Percentiles rank a stretch among this genome's conserved stretches.
Conservation (phyloP, 2,329 filamentous ascomycete species). For the Immersiporthe knoxdaviesiana region DNA sequence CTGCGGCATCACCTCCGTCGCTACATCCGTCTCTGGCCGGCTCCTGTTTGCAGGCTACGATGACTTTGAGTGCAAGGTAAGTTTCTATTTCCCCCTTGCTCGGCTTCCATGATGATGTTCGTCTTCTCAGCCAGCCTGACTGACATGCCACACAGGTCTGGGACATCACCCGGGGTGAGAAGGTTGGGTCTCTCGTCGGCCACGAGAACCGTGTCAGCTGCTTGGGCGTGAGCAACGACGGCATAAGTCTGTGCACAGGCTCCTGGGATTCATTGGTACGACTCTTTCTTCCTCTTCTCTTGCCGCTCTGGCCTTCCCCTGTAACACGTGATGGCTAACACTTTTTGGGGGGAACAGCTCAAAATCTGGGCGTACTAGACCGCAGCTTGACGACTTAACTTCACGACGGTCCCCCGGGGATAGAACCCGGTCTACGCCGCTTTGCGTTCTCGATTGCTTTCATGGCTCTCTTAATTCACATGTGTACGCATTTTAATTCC, state of each 20-base stretch:
- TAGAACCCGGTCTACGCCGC: slow-evolving; percentile 35
- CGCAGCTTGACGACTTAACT: slow-evolving; percentile 32
- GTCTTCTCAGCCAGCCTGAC: neutral
- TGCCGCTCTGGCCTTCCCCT: neutral
- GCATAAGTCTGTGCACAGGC: slow-evolving; percentile 97
- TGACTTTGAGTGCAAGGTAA: slow-evolving; percentile 99
- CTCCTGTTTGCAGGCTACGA: slow-evolving; percentile 97
- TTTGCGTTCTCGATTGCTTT: slow-evolving; percentile 35
- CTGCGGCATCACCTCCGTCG: slow-evolving; percentile 97
- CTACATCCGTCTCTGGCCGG: slow-evolving; percentile 94
- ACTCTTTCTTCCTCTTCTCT: slow-evolving; percentile 32
- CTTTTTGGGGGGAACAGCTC: slow-evolving; percentile 56
- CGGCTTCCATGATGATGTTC: neutral
- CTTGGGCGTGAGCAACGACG: slow-evolving; percentile 97
- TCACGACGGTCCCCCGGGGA: slow-evolving; percentile 35
- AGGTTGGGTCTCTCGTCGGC: slow-evolving; percentile 93
- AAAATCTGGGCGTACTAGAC: slow-evolving; percentile 84
- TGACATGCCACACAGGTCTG: slow-evolving; percentile 75
- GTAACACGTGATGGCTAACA: slow-evolving; percentile 36
- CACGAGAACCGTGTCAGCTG: slow-evolving; percentile 99
- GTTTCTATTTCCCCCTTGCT: slow-evolving; percentile 34
- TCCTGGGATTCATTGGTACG: slow-evolving; percentile 99
- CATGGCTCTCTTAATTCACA: slow-evolving; percentile 45
- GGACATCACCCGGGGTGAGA: slow-evolving; percentile 95
- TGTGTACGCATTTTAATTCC: slow-evolving; percentile 47